These are phyloP conservation scores for Aristolochia fimbriata DNA, from an alignment of 164 flowering plant species.

Conservation along the genomic window DNA sequence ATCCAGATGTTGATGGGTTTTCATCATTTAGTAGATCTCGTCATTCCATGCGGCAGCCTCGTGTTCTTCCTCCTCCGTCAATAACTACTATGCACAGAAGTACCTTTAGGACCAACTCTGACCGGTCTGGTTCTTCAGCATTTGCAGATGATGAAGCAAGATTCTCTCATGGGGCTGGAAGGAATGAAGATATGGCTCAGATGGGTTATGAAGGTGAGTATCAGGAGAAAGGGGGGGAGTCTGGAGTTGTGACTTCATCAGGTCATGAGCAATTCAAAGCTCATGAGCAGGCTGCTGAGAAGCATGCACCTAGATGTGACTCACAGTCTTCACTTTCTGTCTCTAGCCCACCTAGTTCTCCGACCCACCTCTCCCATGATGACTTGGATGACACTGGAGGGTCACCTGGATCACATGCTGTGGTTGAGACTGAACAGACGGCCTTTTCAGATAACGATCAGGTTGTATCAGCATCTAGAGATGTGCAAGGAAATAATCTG, in stretches of 20 bases:
- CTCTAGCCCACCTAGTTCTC: constrained; percentile 84
- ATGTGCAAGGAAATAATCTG: constrained; percentile 18
- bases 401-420: constrained; percentile 25
- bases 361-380: constrained; percentile 84
- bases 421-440: constrained; percentile 28
- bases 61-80: constrained; percentile 91
- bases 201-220: constrained; percentile 22
- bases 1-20: constrained; percentile 49
- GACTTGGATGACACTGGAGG: constrained; percentile 72
- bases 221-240: constrained; percentile 25
- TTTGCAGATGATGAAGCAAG: constrained; percentile 29
- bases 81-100: constrained; percentile 40
- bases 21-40: constrained; percentile 71
- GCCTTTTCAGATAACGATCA: constrained; percentile 26
- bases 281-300: constrained; percentile 24
- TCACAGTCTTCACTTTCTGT: constrained; percentile 90
- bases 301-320: constrained; percentile 47
- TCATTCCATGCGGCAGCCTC: constrained; percentile 80
- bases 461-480: constrained; percentile 16
- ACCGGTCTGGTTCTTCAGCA: constrained; percentile 35
- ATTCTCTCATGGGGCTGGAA: constrained; percentile 21
- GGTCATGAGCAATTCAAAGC: constrained; percentile 21
- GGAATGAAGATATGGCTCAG: constrained; percentile 27
- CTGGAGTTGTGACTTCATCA: constrained; percentile 20
- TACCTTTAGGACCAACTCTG: constrained; percentile 31